Percentiles rank a stretch among this genome's conserved stretches.
Conservation (phyloP, 2,329 filamentous ascomycete species). For the Cyphellophora attinorum region DNA sequence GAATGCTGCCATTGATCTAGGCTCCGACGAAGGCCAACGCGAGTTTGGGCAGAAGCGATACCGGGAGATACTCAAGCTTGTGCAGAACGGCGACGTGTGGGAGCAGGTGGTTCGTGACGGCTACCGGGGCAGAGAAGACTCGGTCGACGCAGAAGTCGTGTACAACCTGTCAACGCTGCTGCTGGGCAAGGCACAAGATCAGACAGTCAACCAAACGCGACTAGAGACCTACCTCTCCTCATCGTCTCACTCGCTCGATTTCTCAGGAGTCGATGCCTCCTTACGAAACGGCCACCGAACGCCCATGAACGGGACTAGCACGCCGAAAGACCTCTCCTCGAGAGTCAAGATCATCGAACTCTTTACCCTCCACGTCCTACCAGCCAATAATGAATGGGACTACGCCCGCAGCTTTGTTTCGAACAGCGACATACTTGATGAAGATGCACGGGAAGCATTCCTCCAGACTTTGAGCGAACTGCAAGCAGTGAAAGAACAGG, state of each 20-base stretch:
- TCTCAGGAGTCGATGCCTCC: slow-evolving; percentile 41
- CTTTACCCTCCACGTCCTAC: slow-evolving; percentile 89
- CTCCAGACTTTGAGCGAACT: slow-evolving; percentile 74
- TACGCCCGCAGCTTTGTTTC: slow-evolving; percentile 87
- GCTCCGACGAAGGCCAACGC: slow-evolving; percentile 79
- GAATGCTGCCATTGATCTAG: slow-evolving; percentile 82
- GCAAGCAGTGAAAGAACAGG: slow-evolving; percentile 66
- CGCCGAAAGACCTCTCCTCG: slow-evolving; percentile 72
- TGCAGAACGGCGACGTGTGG: slow-evolving; percentile 87
- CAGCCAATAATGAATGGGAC: slow-evolving; percentile 90
- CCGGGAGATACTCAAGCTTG: slow-evolving; percentile 71
- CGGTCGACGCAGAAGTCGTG: slow-evolving; percentile 90
- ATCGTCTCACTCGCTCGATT: slow-evolving; percentile 62
- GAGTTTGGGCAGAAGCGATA: slow-evolving; percentile 79
- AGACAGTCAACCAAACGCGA: slow-evolving; percentile 73
- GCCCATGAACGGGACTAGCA: slow-evolving; percentile 58
- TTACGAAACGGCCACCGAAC: slow-evolving; percentile 27
- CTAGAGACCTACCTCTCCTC: slow-evolving; percentile 84
- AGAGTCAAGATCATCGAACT: slow-evolving; percentile 88
- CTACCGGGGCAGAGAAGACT: slow-evolving; percentile 78
- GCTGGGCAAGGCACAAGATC: slow-evolving; percentile 77
- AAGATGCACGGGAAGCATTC: slow-evolving; percentile 83
- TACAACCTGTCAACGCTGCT: slow-evolving; percentile 65
- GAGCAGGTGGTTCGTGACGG: slow-evolving; percentile 81
- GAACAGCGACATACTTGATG: slow-evolving; percentile 77